phyloP scores from a whole-genome alignment of 1,284 basidiomycete genomes.

The Melampsora americana region DNA sequence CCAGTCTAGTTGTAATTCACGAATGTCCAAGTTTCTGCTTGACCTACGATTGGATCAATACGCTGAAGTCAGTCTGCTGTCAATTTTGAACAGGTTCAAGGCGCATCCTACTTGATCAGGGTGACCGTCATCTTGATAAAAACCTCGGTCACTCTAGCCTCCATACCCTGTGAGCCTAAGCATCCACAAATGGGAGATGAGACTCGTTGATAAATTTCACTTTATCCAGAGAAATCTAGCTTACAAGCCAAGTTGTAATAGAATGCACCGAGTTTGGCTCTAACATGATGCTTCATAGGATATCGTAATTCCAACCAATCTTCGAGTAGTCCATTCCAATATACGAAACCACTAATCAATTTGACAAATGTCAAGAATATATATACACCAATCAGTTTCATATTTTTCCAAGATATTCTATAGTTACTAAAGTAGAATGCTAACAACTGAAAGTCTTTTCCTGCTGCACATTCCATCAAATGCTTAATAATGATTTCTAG shows the following conservation, averaged over 20 bases:
- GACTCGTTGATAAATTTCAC: background rate
- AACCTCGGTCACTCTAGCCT: constrained; percentile 66
- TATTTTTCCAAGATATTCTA: constrained; percentile 61
- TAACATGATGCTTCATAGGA: constrained; percentile 73
- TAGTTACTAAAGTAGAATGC: constrained; percentile 60
- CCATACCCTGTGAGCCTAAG: constrained; percentile 68
- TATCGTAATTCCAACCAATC: constrained; percentile 81
- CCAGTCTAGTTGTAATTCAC: constrained; percentile 85
- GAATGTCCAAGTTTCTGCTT: constrained; percentile 70
- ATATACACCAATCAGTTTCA: constrained; percentile 52
- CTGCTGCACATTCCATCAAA: constrained; percentile 72
- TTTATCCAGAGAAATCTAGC: constrained; percentile 42
- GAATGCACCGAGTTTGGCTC: constrained; percentile 71
- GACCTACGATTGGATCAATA: constrained; percentile 60
- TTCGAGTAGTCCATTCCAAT: constrained; percentile 55
- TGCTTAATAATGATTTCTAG: constrained; percentile 72
- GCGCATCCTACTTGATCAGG: constrained; percentile 64
- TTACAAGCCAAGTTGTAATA: constrained; percentile 71
- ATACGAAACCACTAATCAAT: constrained; percentile 48
- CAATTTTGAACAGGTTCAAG: background rate
- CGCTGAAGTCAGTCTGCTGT: background rate
- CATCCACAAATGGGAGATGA: background rate
- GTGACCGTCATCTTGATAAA: constrained; percentile 71
- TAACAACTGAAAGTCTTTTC: constrained; percentile 67
- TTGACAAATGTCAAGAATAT: constrained; percentile 11